Conservation (phyloP, 495 filamentous ascomycete species). For the Neurospora cerealis region DNA sequence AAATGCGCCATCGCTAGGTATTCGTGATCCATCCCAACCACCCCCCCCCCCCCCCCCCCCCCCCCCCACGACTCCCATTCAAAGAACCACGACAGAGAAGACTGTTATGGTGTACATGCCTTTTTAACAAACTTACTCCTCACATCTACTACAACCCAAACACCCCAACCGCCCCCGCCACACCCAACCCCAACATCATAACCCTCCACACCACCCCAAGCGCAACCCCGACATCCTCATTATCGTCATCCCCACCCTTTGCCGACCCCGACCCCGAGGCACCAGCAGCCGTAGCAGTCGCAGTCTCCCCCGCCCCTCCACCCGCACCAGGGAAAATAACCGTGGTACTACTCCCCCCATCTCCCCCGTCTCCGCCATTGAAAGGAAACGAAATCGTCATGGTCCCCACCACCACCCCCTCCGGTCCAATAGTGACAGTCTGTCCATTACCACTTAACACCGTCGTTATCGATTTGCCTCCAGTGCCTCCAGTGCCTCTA, state of each 20-base stretch:
- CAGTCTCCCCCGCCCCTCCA: background rate
- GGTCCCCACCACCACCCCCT: constrained; percentile 32
- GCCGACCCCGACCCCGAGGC: background rate
- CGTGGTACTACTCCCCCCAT: background rate
- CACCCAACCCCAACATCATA: background rate
- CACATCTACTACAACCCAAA: background rate
- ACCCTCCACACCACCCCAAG: background rate
- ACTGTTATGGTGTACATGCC: no score
- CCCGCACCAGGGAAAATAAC: background rate
- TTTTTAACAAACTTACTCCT: no score
- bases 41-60: no score
- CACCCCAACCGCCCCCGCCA: background rate
- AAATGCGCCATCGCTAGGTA: background rate
- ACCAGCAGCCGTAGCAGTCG: background rate
- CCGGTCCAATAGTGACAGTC: constrained; percentile 36
- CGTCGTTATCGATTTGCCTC: constrained; percentile 27
- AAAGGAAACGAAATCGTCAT: constrained; percentile 34
- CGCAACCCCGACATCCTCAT: background rate
- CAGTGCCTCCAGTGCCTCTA: constrained; percentile 8
- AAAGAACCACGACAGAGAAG: background rate
- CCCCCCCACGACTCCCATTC: background rate
- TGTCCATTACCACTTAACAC: constrained; percentile 31
- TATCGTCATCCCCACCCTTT: background rate
- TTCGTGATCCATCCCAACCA: background rate
- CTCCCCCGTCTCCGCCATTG: background rate